Base-by-base conservation (phyloP, 2,329 filamentous ascomycete genomes). In the Setomelanomma holmii region DNA sequence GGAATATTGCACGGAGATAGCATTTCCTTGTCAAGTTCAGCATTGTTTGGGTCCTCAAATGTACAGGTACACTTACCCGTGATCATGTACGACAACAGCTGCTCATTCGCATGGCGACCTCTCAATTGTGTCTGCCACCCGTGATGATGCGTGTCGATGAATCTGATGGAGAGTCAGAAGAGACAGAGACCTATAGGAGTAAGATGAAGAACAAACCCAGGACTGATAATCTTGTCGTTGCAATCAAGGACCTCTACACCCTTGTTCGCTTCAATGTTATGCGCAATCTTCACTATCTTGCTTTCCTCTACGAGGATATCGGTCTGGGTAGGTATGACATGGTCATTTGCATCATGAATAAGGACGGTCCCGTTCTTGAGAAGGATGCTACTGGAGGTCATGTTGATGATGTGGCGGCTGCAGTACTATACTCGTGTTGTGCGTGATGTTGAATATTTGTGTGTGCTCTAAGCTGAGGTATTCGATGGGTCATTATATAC, bases 81-180 rank as follows among this genome's bases (percentile, higher is more conserved):
- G 4, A 69, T 56, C 63, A 78, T 66, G 53, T 81, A 81, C 20
- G 80, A 71, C 3, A 79, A 30, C n/a, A 82, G 56, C 2, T 69
- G 63, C 3, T 80, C 78, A 57, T 86, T 82, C 2, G 81, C 79
- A 5, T 67, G 80, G 1, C 85, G 63, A 0, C 82, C 83, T 57
- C 82, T 83, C 56, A 81, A 78, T 8, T 77, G 81, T 0, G 83
- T 84, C 61, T 86, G 82, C 84, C 83, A 66, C 30, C 61, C 51
- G 54, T 71, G 66, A 2, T 79, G 78, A 55, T 85, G 84, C 0
- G 82, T 84, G 64, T 85, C 82, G 46, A 85, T 72, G 24, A 55
- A 51, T 17, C 40, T n/a, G n/a, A n/a, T n/a, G n/a, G n/a, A n/a
- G n/a, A n/a, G n/a, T n/a, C n/a, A n/a, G n/a, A n/a, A n/a, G 27